Evolutionary conservation across 2,329 filamentous ascomycete species (phyloP), one percentile per base, ranked within the genome.

Genomic region (Nothophaeocryptopus gaeumannii): DNA sequence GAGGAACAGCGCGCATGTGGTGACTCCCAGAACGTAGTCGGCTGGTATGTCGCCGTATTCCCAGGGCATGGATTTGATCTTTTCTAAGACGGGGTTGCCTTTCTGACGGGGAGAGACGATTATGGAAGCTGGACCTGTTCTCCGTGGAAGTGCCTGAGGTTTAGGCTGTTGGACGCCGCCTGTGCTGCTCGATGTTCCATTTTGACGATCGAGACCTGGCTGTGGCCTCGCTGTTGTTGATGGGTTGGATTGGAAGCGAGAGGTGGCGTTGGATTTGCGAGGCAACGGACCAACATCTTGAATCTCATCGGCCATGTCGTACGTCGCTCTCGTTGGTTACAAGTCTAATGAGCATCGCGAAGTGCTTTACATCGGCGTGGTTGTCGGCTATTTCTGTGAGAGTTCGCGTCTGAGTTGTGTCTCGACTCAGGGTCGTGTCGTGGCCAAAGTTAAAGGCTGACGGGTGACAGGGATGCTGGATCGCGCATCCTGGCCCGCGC

Each of bases 41-140:
- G 92, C 89, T 1, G 87, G 85, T n/a, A 96, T 96, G 64, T 97
- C 92, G 54, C 89, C 91, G 70, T 96, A 97, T 71, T 99, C 93
- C 93, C 93, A 99, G 0, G 90, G 82, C 51, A 95, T 78, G 1
- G 86, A 84, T 53, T 86, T 85, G 61, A 99, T 81, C 69, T 85
- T 83, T 46, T 88, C 86, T 29, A 99, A 75, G 42, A 97, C 87
- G 0, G 93, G 93, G 63, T 99, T 99, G 54, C 92, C 93, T 70
- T 95, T 95, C 70, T 99, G 91, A 35, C 91, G 84, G 12, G 89
- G 86, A 32, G 91, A 96, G 29, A 97, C 91, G 14, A 95, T 79
- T 58, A 97, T 95, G 5, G 86, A 83, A 12, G 88, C 89, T 3
- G 86, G 85, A 1, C 82, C 76, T 44, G 78, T 67, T 58, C 81